These are phyloP conservation scores for Marasmius oreades DNA, from an alignment of 1,284 basidiomycete species.

Conservation along the genomic window DNA sequence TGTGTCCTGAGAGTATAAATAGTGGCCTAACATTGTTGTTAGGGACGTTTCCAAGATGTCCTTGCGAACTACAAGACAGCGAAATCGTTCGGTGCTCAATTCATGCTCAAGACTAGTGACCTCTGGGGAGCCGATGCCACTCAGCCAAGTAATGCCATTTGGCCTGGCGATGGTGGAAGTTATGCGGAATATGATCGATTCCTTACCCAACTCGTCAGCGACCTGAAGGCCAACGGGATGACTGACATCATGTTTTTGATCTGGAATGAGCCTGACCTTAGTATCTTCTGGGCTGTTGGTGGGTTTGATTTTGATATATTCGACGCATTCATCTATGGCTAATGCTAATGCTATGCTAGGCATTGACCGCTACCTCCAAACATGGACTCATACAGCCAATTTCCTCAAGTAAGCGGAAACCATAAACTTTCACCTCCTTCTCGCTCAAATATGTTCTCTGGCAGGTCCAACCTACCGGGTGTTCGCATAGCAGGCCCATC, in stretches of 20 bases:
- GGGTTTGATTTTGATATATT: slow-evolving; percentile 1
- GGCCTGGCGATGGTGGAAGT: slow-evolving; percentile 15
- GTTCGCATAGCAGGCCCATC: slow-evolving; percentile 17
- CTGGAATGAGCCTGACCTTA: slow-evolving; percentile 21
- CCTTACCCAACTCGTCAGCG: slow-evolving; percentile 17
- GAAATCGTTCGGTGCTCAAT: slow-evolving; percentile 15
- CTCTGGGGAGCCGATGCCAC: slow-evolving; percentile 21
- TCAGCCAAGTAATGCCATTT: slow-evolving; percentile 11
- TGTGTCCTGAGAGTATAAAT: not conserved
- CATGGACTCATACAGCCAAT: slow-evolving; percentile 16
- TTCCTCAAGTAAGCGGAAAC: slow-evolving; percentile 12
- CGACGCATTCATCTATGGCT: too few relatives aligned
- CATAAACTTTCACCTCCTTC: not conserved
- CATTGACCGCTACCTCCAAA: slow-evolving; percentile 16
- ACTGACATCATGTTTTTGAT: slow-evolving; percentile 19
- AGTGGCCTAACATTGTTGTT: not conserved
- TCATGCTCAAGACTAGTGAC: slow-evolving; percentile 21
- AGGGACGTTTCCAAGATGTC: slow-evolving; percentile 19
- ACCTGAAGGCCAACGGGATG: slow-evolving; percentile 21
- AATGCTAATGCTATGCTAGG: slow-evolving; percentile 1
- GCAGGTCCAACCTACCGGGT: slow-evolving; percentile 14
- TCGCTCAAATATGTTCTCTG: not conserved
- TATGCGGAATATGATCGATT: slow-evolving; percentile 18
- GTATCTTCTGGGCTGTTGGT: slow-evolving; percentile 18
- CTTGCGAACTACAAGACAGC: slow-evolving; percentile 20